Percentiles rank a stretch among this genome's conserved stretches.
These are phyloP conservation scores for Colletotrichum chlorophyti DNA, from an alignment of 2,329 filamentous ascomycete species.

Conservation along the genomic window DNA sequence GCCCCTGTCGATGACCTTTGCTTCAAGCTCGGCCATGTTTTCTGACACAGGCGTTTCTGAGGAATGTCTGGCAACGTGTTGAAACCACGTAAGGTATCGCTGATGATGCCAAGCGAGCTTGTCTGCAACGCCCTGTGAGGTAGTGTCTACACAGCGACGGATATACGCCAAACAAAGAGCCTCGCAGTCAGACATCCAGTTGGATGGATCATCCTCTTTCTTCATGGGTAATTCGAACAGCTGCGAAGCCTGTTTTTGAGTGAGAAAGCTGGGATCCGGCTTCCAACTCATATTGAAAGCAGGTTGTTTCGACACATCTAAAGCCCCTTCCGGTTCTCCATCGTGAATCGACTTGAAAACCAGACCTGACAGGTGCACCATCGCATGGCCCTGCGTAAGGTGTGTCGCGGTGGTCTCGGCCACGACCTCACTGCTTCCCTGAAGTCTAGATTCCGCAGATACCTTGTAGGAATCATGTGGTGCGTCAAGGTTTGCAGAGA, in stretches of 20 bases:
- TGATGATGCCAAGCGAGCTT: conserved; percentile 24
- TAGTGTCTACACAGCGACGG: not conserved
- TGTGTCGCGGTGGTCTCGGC: conserved; percentile 28
- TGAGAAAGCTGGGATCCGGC: conserved; percentile 30
- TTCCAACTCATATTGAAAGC: conserved; percentile 32
- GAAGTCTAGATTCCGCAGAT: conserved; percentile 13
- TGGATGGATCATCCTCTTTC: conserved; percentile 25
- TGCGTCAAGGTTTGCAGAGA: not conserved
- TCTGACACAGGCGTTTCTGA: not conserved
- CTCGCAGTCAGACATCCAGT: conserved; percentile 31
- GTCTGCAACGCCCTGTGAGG: not conserved
- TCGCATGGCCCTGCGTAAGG: conserved; percentile 9
- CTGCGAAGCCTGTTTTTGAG: conserved; percentile 18
- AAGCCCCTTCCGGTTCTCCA: not conserved
- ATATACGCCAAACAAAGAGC: conserved; percentile 26
- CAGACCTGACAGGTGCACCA: conserved; percentile 30
- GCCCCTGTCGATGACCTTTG: conserved; percentile 10
- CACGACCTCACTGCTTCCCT: conserved; percentile 22
- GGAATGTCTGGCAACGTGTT: conserved; percentile 4
- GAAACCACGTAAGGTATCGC: conserved; percentile 29
- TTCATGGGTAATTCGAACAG: conserved; percentile 26
- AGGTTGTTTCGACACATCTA: conserved; percentile 1
- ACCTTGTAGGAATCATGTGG: conserved; percentile 30
- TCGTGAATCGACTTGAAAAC: conserved; percentile 29
- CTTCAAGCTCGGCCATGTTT: conserved; percentile 19